These are phyloP conservation scores for Biscutella laevigata DNA, from an alignment of 441 rosid genomes.

Conservation along the genomic window DNA sequence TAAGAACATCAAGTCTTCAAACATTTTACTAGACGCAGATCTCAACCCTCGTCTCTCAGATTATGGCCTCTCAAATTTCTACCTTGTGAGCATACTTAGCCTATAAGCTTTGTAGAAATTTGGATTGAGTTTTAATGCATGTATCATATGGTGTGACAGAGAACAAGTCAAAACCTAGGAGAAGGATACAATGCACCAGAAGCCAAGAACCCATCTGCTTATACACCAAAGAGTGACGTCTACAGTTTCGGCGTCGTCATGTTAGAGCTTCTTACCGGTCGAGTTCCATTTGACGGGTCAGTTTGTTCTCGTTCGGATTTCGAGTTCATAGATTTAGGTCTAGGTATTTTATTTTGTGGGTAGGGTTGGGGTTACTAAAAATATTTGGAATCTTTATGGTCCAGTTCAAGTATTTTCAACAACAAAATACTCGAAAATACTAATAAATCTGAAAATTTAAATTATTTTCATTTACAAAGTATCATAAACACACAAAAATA, in stretches of 20 bases:
- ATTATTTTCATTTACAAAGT: too few species aligned
- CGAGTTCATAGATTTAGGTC: too few species aligned
- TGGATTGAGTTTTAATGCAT: background rate
- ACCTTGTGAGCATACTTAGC: constrained; percentile 38
- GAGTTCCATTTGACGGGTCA: constrained; percentile 73
- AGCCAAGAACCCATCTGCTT: constrained; percentile 59
- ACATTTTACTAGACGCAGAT: constrained; percentile 76
- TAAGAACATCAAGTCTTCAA: constrained; percentile 88
- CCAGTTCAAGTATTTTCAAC: too few species aligned
- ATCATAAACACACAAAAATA: too few species aligned
- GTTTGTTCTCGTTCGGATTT: too few species aligned
- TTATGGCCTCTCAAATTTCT: constrained; percentile 61
- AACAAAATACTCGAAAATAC: too few species aligned
- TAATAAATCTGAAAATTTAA: too few species aligned
- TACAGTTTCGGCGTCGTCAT: constrained; percentile 90
- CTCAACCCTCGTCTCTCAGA: constrained; percentile 80
- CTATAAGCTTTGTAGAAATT: background rate
- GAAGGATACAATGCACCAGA: constrained; percentile 94
- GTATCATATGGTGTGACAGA: constrained; percentile 29
- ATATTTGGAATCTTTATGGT: too few species aligned
- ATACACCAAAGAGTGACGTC: constrained; percentile 77
- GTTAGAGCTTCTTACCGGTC: constrained; percentile 85
- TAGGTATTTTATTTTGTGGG: too few species aligned
- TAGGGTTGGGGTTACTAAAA: too few species aligned
- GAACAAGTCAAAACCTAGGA: constrained; percentile 61